Base-by-base conservation (phyloP, 441 rosid species). In the Bruguiera hainesii region DNA sequence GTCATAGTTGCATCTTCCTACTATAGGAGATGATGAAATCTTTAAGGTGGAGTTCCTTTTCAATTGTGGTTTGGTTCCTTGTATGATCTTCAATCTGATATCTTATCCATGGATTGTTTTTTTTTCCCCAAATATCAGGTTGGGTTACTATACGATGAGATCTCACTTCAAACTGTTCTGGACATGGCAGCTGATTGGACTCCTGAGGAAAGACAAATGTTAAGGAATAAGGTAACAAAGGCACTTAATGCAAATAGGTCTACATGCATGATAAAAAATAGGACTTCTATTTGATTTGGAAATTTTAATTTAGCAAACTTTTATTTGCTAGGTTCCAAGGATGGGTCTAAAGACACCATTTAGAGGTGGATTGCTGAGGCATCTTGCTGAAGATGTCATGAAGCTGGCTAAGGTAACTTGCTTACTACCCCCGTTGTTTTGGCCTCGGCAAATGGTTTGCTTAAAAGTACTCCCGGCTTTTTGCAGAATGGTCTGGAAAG, bases 141-240 rank as follows among this genome's bases (percentile, higher is more conserved):
- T 61, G 99, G 98, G 64, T 66, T 95, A 64, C 74, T 95, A 61
- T 95, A 95, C 60, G 98, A 92, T 60, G 97, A 96, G 65, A 85
- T 75, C 37, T 82, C 93, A 3, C 96, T 92, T 66, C 97, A 89
- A 80, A 82, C 53, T 82, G 76, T 87, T 63, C 72, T 92, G 50
- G 98, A 87, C 77, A 76, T 92, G 85, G 79, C 81, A 61, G 93
- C 96, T 70, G 99, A 95, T 78, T 92, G 99, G 98, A 95, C 96
- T 35, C 65, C 85, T 39, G 95, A 85, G 74, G 99, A 95, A 82
- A 89, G 98, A 76, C 82, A 83, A 79, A 89, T 85, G 96, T 73
- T 96, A 69, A 87, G 99, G 78, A 85, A 89, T 78, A 84, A 82
- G 92, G 99, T 92, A 82, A 87, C 13, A 20, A 23, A 59, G 60